A percentile compares a stretch with the other conserved stretches of the same genome.
Evolutionary conservation across 2,329 filamentous ascomycete genomes (phyloP).

Genomic region (Paecilomyces dactylethromorphus): DNA sequence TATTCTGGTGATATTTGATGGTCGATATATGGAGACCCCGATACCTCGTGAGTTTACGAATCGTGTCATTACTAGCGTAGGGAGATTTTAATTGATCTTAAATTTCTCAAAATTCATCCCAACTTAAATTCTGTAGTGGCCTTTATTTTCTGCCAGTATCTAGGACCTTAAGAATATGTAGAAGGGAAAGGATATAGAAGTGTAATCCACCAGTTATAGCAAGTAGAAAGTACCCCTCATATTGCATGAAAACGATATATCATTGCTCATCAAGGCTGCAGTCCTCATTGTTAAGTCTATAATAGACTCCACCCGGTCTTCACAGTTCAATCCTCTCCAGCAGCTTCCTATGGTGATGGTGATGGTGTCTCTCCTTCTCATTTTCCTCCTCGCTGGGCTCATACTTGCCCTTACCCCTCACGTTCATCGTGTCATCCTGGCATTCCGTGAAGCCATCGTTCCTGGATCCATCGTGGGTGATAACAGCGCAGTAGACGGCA

Average conservation of each 20-base stretch:
- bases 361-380: neutral
- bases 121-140: neutral
- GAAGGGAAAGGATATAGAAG: no score
- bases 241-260: no score
- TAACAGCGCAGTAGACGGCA: constrained; percentile 22
- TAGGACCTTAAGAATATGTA: neutral
- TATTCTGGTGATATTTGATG: neutral
- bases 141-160: neutral
- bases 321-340: neutral
- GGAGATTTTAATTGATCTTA: neutral
- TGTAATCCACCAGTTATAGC: no score
- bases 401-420: neutral
- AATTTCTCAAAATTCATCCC: neutral
- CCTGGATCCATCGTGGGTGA: constrained; percentile 21
- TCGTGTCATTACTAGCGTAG: neutral
- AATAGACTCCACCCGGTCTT: neutral
- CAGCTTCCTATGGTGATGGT: neutral
- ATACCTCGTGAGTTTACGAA: neutral
- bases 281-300: no score
- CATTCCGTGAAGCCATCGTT: constrained; percentile 24
- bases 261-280: no score
- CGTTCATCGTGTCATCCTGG: constrained; percentile 10
- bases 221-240: no score
- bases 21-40: neutral
- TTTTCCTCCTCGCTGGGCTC: neutral